phyloP scores from a whole-genome alignment of 1,139 yeast species.

The Magnusiomyces tetraspermus region DNA sequence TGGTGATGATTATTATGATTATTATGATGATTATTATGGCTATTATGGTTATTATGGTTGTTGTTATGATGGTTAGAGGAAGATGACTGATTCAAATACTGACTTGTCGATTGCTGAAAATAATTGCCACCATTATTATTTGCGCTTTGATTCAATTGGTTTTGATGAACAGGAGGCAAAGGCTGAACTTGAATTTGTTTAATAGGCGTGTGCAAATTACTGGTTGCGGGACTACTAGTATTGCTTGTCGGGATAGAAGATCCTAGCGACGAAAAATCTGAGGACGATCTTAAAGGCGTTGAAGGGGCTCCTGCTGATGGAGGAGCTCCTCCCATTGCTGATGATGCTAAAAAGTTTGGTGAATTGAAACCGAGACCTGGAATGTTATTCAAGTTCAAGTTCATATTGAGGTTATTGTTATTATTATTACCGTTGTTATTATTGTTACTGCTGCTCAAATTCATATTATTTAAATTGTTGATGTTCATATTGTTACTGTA shows the following conservation, averaged over 20 bases:
- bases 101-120: too few species aligned
- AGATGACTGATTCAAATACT: too few species aligned
- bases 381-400: background rate
- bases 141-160: too few species aligned
- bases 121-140: background rate
- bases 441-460: constrained; percentile 2
- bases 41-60: too few species aligned
- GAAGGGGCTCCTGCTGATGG: background rate
- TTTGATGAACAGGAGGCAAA: too few species aligned
- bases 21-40: too few species aligned
- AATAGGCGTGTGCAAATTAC: too few species aligned
- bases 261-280: background rate
- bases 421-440: constrained; percentile 8
- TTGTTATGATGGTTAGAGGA: too few species aligned
- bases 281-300: background rate
- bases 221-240: too few species aligned
- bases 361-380: background rate
- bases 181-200: too few species aligned
- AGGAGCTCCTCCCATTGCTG: constrained; percentile 4
- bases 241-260: background rate
- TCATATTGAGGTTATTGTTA: constrained; percentile 1
- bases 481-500: background rate
- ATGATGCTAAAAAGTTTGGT: too few species aligned
- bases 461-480: background rate
- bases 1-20: too few species aligned